Evolutionary conservation across 2,329 filamentous ascomycete species (phyloP).

Genomic region (Aspergillus unguis): DNA sequence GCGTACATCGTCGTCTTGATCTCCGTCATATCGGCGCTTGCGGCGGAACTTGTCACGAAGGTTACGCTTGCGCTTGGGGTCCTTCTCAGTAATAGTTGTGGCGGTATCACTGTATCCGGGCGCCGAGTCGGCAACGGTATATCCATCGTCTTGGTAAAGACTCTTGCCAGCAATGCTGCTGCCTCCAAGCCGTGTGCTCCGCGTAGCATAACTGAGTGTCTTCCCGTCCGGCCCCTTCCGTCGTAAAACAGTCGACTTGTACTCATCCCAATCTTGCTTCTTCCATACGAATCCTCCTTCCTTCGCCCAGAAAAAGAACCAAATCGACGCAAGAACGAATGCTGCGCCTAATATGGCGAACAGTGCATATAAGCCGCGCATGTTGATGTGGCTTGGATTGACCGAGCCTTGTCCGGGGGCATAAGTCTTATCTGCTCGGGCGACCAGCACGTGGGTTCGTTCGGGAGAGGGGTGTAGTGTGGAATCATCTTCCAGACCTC

Average conservation of each 20-base stretch:
- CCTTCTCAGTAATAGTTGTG: conserved; percentile 39
- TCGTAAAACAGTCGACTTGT: conserved; percentile 89
- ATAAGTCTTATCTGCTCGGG: conserved; percentile 26
- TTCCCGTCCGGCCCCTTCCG: conserved; percentile 87
- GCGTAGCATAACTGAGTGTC: conserved; percentile 76
- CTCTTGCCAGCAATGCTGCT: conserved; percentile 64
- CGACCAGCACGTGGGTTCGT: conserved; percentile 26
- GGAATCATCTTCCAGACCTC: neutral
- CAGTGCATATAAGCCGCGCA: conserved; percentile 70
- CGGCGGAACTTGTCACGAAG: conserved; percentile 40
- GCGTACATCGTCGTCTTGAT: conserved; percentile 66
- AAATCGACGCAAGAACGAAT: conserved; percentile 74
- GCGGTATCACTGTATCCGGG: conserved; percentile 40
- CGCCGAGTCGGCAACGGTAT: conserved; percentile 41
- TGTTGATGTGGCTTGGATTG: conserved; percentile 44
- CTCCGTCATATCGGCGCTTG: conserved; percentile 54
- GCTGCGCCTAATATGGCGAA: conserved; percentile 78
- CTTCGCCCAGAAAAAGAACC: conserved; percentile 99
- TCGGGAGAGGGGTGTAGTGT: conserved; percentile 20
- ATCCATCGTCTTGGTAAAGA: conserved; percentile 70
- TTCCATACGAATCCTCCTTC: conserved; percentile 90
- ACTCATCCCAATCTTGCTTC: conserved; percentile 92
- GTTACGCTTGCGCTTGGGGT: conserved; percentile 31
- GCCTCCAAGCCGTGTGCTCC: conserved; percentile 79
- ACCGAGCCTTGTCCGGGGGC: conserved; percentile 38